Base-by-base conservation (phyloP, 2,329 filamentous ascomycete genomes). In the Ophiostoma quercus region DNA sequence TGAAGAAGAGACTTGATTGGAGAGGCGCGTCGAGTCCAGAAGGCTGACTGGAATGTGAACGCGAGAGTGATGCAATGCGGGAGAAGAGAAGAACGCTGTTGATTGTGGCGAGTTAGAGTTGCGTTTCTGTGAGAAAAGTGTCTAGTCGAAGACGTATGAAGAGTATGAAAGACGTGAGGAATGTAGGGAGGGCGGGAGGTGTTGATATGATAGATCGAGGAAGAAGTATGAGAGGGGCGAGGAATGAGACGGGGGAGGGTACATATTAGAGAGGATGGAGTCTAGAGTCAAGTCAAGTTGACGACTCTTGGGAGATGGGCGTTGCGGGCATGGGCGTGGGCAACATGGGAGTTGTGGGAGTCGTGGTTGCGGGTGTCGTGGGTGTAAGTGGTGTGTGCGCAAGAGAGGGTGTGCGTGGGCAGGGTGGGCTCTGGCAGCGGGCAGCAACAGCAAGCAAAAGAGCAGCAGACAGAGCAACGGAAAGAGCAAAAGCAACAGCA, bases 11-110 rank as follows among this genome's bases (percentile, higher is more conserved):
- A 29, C 12, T 47, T 63, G 51, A 67, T 14, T 12, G 29, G 32
- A 65, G 29, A 34, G 29, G 65, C 70, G 70, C 70, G 70, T 69
- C 70, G 39, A 25, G 3, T 71, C 39, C 37, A 67, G 37, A 37
- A 34, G 25, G 14, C 62, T 25, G 67, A 54, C 65, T 67, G 70
- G 70, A 70, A 70, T 68, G 68, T 25, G 54, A 41, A 68, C 70
- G 62, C 62, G 67, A 62, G 51, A 37, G 37, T 37, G 60, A 66
- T 43, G 60, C 16, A 66, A 39, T 43, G 66, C 16, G 25, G 66
- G 14, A 60, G 43, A 68, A 60, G 19, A 39, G 39, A 47, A 66
- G 39, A 41, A 47, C 65, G 39, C 34, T 51, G 43, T 39, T 14
- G 39, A 11, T 16, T 16, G 12, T 16, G n/a, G 39, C 32, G 37